Evolutionary conservation across 352 stramenopile genomes (phyloP), one percentile per base, ranked within the genome.

Genomic region (Globisporangium rhizosaccharum): DNA sequence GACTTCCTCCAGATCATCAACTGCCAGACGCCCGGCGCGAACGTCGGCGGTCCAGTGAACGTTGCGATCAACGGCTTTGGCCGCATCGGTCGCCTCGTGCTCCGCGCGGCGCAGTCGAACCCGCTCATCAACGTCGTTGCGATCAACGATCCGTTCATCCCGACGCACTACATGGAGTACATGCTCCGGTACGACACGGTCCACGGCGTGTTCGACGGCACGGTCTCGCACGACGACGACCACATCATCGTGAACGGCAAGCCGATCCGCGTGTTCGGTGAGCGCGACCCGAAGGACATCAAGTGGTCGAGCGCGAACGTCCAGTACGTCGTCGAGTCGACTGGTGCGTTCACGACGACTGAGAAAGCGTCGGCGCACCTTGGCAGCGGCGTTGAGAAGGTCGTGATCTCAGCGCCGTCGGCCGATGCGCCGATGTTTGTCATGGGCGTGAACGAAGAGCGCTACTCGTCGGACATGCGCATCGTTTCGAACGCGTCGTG

Each of bases 51-150:
- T 28, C 69, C 70, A 49, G 80, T 98, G 66, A 98, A 97, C 71
- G 76, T 99, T 37, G 97, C 92, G 59, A 99, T 99, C 86, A 99
- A 99, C 72, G 97, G 97, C 49, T 99, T 99, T 69, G 97, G 97
- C 59, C 93, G 97, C 65, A 99, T 99, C 61, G 97, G 97, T 48
- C 90, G 97, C 82, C 84, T 99, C 41, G 96, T 99, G 50, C 87
- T 98, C 59, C 91, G 96, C 53, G 89, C 93, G 45, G 92, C 94
- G 28, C 67, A 93, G 82, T 71, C 62, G 30, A 96, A 96, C 70
- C 86, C 86, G 14, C 57, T 90, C 15, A 88, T 96, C 65, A 90
- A 97, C 58, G 75, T 98, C 53, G 89, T 97, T 3, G 93, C 92
- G 9, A 95, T 98, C 69, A 98, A 98, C 67, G 93, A 98, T 70